Evolutionary conservation across 495 filamentous ascomycete species (phyloP).

Genomic region (Xylaria intraflava): DNA sequence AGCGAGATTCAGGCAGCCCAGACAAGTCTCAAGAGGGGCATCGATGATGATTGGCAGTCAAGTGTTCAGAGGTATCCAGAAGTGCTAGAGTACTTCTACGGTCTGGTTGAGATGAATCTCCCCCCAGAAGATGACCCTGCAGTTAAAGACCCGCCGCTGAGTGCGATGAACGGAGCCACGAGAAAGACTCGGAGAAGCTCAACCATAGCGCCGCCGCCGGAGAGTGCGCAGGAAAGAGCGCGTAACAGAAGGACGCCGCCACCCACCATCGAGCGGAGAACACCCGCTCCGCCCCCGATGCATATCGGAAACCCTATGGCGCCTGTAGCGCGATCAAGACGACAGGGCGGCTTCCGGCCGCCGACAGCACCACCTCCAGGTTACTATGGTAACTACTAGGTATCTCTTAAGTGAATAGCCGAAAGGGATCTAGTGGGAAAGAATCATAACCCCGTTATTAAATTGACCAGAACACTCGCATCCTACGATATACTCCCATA

Average conservation of each 20-base stretch:
- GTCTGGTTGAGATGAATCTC: conserved; percentile 53
- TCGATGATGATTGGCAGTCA: conserved; percentile 67
- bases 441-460: neutral
- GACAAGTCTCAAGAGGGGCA: conserved; percentile 55
- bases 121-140: conserved; percentile 48
- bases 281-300: conserved; percentile 18
- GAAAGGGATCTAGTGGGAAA: neutral
- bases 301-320: conserved; percentile 23
- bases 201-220: conserved; percentile 24
- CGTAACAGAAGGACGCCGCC: conserved; percentile 23
- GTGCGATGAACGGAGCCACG: conserved; percentile 41
- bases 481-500: neutral
- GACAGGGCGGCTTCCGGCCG: conserved; percentile 16
- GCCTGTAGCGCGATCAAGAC: conserved; percentile 21
- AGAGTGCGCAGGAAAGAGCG: conserved; percentile 22
- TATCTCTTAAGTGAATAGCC: neutral
- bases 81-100: conserved; percentile 67
- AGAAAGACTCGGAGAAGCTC: conserved; percentile 31
- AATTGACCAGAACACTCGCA: neutral
- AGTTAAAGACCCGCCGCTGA: conserved; percentile 51
- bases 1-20: conserved; percentile 53
- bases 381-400: neutral
- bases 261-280: conserved; percentile 23
- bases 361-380: conserved; percentile 10
- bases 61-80: conserved; percentile 65